phyloP scores from a whole-genome alignment of 495 filamentous ascomycete genomes.

The Platismatia glauca region DNA sequence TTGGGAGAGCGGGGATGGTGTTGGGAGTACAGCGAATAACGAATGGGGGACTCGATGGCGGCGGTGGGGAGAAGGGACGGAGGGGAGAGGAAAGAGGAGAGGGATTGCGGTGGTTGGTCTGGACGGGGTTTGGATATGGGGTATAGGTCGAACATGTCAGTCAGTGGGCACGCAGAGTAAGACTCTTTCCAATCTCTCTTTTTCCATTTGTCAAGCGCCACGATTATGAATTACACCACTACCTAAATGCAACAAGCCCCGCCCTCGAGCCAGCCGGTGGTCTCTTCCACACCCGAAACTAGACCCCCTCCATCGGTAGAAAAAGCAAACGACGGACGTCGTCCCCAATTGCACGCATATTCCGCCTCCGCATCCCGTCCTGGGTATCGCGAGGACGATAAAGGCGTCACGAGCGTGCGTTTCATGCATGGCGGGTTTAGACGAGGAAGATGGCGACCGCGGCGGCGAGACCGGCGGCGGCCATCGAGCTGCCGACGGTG shows the following conservation, averaged over 20 bases:
- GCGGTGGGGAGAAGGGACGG: too few relatives aligned
- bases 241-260: conserved; percentile 1
- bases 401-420: conserved; percentile 6
- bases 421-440: conserved; percentile 29
- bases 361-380: background rate
- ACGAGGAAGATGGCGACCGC: conserved; percentile 46
- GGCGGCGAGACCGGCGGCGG: conserved; percentile 42
- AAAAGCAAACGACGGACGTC: background rate
- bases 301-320: background rate
- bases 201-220: background rate
- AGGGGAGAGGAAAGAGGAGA: too few relatives aligned
- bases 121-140: background rate
- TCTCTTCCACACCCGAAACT: background rate
- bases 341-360: conserved; percentile 1
- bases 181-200: background rate
- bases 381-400: conserved; percentile 4
- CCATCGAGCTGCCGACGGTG: conserved; percentile 40
- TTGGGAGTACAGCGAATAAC: too few relatives aligned
- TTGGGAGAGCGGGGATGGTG: too few relatives aligned
- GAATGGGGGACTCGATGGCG: too few relatives aligned
- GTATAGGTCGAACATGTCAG: too few relatives aligned
- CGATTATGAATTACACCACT: background rate
- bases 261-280: background rate
- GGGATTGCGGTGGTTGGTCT: too few relatives aligned
- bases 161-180: background rate